Evolutionary conservation across 2,329 filamentous ascomycete species (phyloP), one percentile per base, ranked within the genome.

Genomic region (Proliferodiscus dingleyae): DNA sequence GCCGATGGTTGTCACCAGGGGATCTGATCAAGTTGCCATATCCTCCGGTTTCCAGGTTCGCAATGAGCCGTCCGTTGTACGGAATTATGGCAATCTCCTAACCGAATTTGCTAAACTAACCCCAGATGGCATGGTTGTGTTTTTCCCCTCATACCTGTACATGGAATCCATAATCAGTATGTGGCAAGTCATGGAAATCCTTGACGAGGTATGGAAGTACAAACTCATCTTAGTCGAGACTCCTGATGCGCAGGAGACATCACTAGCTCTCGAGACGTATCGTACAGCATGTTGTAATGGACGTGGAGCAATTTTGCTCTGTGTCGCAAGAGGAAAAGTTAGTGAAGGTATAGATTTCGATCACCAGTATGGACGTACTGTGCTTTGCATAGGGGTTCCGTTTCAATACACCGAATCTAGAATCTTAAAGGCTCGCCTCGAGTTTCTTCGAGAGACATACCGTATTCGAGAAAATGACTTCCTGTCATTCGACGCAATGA

Each of bases 161-260:
- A 97, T 98, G 93, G 93, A 98, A 64, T 93, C 86, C 42, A 97
- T 97, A 64, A 96, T 98, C 64, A 91, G 86, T 64, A 95, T 95
- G 82, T 98, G 93, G 93, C 93, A 98, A 66, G 89, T 89, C 45
- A 97, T 97, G 90, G 89, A 89, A 21, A 95, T 97, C 52, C 73
- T 98, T 28, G 93, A 98, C 67, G 87, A 93, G 63, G 89, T 98
- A 24, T 98, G 93, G 93, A 96, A 95, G 67, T 96, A 95, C 73
- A 98, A 98, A 66, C 78, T 98, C 54, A 96, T 98, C 55, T 77
- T 98, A 6, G 93, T 98, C 49, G 93, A 98, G 71, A 98, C 94
- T 0, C 93, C 93, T 0, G 93, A 98, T 65, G 89, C 89, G 1
- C 93, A 98, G 67, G 93, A 98, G 69, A 98, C 93, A 0, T 95